Conservation (phyloP, 1,284 basidiomycete genomes). For the Boletus semigastroideus region DNA sequence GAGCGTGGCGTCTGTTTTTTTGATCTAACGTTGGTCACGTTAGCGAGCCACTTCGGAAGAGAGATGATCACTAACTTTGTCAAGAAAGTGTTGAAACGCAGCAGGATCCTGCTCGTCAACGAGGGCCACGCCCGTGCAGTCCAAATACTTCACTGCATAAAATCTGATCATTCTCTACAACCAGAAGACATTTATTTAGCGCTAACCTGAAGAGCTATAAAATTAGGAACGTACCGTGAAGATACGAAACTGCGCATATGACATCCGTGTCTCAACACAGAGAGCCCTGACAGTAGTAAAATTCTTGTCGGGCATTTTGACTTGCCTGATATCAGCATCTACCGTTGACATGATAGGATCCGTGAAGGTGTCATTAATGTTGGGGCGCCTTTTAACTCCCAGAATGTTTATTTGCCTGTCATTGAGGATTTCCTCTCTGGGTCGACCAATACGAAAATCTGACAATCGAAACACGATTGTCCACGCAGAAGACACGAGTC, state of each 20-base stretch:
- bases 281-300: neutral
- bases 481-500: neutral
- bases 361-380: neutral
- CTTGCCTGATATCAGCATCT: neutral
- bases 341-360: neutral
- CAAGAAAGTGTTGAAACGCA: constrained; percentile 12
- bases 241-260: neutral
- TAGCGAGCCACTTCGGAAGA: neutral
- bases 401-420: constrained; percentile 8
- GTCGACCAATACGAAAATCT: neutral
- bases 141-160: neutral
- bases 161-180: neutral
- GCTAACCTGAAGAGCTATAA: neutral
- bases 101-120: constrained; percentile 14
- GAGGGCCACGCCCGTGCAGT: neutral
- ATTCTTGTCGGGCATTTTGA: neutral
- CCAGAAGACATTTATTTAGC: neutral
- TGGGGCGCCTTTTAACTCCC: constrained; percentile 4
- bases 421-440: constrained; percentile 7
- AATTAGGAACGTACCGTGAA: neutral
- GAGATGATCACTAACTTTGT: constrained; percentile 10
- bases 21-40: constrained; percentile 13
- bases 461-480: neutral
- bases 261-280: neutral
- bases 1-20: constrained; percentile 8